Conservation (phyloP, 2,329 filamentous ascomycete genomes). For the Fusarium anthophilum region DNA sequence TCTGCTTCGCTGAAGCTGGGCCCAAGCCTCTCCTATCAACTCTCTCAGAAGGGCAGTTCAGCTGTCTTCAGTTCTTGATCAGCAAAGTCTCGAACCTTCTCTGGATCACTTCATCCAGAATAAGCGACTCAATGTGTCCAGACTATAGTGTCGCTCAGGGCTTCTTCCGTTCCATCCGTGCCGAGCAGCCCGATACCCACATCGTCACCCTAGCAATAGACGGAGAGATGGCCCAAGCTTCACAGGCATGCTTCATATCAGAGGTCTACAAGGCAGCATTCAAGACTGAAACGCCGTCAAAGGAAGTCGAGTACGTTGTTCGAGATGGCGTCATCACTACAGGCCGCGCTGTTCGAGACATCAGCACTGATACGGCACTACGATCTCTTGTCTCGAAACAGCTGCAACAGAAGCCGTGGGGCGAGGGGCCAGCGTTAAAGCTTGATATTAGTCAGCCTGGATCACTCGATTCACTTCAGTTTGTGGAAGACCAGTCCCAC, state of each 20-base stretch:
- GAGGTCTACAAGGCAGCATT: neutral
- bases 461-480: neutral
- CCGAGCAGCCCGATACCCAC: neutral
- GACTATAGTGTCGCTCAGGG: neutral
- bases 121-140: no score
- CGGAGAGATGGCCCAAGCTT: accelerated
- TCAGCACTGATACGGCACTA: neutral
- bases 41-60: neutral
- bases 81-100: neutral
- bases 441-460: neutral
- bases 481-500: neutral
- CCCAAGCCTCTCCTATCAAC: neutral
- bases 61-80: neutral
- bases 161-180: neutral
- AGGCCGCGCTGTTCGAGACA: neutral
- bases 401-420: neutral
- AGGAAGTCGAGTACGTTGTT: neutral
- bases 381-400: neutral
- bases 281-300: accelerated
- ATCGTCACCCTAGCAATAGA: neutral
- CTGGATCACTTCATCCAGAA: neutral
- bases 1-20: neutral
- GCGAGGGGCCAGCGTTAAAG: neutral
- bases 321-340: neutral
- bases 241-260: neutral